Evolutionary conservation across 148 eudicot species (phyloP).

Genomic region (Vaccinium darrowii): DNA sequence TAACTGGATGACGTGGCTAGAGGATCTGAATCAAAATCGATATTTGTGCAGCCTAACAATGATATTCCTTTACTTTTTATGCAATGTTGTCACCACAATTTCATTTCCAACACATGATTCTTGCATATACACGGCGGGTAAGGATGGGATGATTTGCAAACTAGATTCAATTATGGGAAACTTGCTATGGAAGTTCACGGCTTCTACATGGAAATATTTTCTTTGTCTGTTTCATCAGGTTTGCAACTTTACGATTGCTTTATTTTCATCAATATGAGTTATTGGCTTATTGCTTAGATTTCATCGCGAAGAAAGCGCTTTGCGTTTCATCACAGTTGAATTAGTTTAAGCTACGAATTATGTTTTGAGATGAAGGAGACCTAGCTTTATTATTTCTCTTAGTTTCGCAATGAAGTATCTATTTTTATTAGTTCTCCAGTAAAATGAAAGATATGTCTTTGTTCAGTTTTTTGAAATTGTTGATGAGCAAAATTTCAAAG

Average conservation of each 20-base stretch:
- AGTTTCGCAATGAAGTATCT: neutral
- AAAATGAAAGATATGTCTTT: neutral
- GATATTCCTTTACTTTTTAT: constrained; percentile 8
- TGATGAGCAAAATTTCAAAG: neutral
- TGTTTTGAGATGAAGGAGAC: neutral
- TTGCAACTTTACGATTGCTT: constrained; percentile 14
- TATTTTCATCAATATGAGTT: neutral
- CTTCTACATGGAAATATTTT: constrained; percentile 79
- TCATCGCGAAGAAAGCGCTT: neutral
- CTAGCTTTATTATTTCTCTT: neutral
- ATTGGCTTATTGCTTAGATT: neutral
- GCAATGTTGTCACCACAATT: constrained; percentile 78
- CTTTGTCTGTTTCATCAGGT: constrained; percentile 86
- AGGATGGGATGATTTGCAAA: constrained; percentile 86
- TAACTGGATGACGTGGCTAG: neutral
- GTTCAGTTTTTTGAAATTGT: constrained; percentile 7
- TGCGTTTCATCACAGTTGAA: neutral
- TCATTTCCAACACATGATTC: constrained; percentile 53
- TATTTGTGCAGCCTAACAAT: neutral
- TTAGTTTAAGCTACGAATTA: neutral
- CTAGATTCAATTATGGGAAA: constrained; percentile 76
- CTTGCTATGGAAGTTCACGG: constrained; percentile 69
- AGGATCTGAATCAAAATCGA: neutral
- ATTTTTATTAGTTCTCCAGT: neutral
- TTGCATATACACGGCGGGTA: constrained; percentile 77